Base-by-base conservation (phyloP, 2,329 filamentous ascomycete species). In the Penicillium fuscoglaucum region DNA sequence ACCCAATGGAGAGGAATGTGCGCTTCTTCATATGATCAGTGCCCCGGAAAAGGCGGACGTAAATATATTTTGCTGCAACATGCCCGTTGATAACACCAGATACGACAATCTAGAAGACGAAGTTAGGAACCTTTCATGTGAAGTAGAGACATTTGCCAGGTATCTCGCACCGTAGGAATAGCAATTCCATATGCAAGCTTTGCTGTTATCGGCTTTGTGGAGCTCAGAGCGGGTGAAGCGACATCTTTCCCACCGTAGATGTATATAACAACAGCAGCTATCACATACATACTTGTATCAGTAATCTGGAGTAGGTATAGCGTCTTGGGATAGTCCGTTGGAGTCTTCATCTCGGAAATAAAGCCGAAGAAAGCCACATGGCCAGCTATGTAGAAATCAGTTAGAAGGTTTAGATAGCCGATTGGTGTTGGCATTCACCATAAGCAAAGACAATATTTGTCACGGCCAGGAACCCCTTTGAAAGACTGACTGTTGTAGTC, bases 401-500 rank as follows among this genome's bases (percentile, higher is more conserved):
- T 46, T 10, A 13, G 2, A 12, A 9, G 8, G 0, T 2, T 4
- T 2, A 1, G 17, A 0, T 19, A 7, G 1, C 7, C 13, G 19
- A 2, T 24, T 12, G 13, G 31, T 33, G 31, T 9, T 13, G 61
- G 68, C 66, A 57, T 71, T 69, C 68, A 78, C 85, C 78, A 74
- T 87, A 90, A 55, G 88, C 87, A 60, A 90, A 85, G 47, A 88
- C 79, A 58, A 90, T 90, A 73, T 89, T 89, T 64, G 78, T 80
- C 50, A 87, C 79, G 15, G 84, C 80, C 33, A 84, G 77, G 65
- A 88, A 87, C 21, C 76, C 84, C 39, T 82, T 77, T 31, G 78
- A 74, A 41, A 87, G 77, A 29, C 9, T 76, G 26, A 53, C 49
- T 13, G 33, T 63, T 13, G 70, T 69, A 12, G 74, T 71, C 13